phyloP scores from a whole-genome alignment of 2,329 filamentous ascomycete genomes.

The Xylariaceae sp. region DNA sequence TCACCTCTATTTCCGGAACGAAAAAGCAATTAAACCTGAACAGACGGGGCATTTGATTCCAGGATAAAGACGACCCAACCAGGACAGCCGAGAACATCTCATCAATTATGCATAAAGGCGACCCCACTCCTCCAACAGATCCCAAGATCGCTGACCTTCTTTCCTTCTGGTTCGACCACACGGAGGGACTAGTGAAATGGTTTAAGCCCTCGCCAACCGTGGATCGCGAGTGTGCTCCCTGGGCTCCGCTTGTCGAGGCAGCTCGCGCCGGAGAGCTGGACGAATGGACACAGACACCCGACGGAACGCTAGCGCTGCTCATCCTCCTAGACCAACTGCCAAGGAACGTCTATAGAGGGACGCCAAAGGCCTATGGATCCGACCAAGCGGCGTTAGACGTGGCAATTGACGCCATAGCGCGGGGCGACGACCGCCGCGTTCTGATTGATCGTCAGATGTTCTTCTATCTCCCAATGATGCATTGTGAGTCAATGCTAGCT shows the following conservation, averaged over 20 bases:
- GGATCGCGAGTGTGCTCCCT: slow-evolving; percentile 4
- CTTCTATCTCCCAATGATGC: slow-evolving; percentile 35
- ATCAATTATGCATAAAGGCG: no score
- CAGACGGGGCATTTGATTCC: no score
- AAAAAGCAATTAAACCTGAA: neutral
- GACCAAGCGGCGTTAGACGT: slow-evolving; percentile 5
- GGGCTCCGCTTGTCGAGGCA: slow-evolving; percentile 5
- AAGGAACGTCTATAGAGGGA: slow-evolving; percentile 8
- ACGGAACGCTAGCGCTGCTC: slow-evolving; percentile 7
- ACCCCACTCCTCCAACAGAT: no score
- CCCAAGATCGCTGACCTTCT: neutral
- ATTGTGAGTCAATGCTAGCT: slow-evolving; percentile 31
- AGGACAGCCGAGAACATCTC: neutral
- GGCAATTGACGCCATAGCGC: slow-evolving; percentile 5
- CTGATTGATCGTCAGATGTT: slow-evolving; percentile 20
- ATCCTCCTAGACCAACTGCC: slow-evolving; percentile 12
- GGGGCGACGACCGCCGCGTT: slow-evolving; percentile 4
- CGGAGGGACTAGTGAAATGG: slow-evolving; percentile 11
- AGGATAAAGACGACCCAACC: neutral
- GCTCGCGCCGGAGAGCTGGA: slow-evolving; percentile 4
- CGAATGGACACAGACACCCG: slow-evolving; percentile 3
- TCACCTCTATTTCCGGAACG: no score
- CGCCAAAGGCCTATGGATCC: slow-evolving; percentile 2
- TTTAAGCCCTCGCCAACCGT: slow-evolving; percentile 7
- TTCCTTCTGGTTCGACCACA: slow-evolving; percentile 14